Conservation (phyloP, 305 asterid genomes). For the Fraxinus xanthoxyloides region DNA sequence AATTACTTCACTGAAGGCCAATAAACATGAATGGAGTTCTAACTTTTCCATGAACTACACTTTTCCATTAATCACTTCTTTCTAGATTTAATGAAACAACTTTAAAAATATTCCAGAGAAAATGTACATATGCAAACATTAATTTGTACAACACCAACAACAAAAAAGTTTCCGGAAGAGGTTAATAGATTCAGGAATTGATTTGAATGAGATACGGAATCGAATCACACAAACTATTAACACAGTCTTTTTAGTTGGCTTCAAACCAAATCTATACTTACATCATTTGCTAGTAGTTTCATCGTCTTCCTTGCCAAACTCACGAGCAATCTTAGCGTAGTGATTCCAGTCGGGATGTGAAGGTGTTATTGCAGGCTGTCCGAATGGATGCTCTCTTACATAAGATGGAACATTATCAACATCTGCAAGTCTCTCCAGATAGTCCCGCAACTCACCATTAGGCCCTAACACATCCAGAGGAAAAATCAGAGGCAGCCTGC, state of each 20-base stretch:
- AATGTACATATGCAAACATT: neutral
- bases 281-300: neutral
- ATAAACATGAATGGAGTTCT: neutral
- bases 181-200: neutral
- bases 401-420: slow-evolving; percentile 51
- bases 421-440: slow-evolving; percentile 41
- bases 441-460: slow-evolving; percentile 36
- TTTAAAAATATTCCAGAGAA: neutral
- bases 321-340: slow-evolving; percentile 32
- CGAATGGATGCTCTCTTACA: slow-evolving; percentile 46
- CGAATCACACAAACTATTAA: neutral
- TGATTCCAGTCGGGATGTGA: slow-evolving; percentile 45
- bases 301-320: slow-evolving; percentile 11
- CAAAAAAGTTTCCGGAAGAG: too few species aligned
- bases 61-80: too few species aligned
- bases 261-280: neutral
- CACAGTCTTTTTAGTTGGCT: neutral
- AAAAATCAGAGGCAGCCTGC: neutral
- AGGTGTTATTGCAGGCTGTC: slow-evolving; percentile 47
- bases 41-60: too few species aligned
- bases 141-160: neutral
- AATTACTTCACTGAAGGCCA: too few species aligned
- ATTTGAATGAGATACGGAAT: neutral
- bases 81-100: too few species aligned
- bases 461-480: slow-evolving; percentile 26